Conservation (phyloP, 192 early-diverging fungal species). For the Phycomyces blakesleeanus region DNA sequence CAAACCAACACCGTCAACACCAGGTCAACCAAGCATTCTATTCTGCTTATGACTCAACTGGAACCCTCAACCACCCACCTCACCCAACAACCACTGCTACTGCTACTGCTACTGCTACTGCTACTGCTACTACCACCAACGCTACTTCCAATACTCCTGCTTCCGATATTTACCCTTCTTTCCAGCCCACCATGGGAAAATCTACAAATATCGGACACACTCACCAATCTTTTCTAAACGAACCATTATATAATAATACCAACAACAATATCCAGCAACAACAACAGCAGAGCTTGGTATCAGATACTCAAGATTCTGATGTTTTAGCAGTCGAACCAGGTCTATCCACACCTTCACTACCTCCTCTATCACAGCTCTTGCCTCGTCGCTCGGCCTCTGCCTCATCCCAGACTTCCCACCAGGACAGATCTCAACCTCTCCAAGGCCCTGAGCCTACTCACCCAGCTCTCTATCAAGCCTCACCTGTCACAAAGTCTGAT, state of each 20-base stretch:
- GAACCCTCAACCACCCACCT: background rate
- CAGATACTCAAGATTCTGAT: background rate
- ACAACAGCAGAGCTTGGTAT: too few relatives aligned
- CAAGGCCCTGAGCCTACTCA: background rate
- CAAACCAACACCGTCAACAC: background rate
- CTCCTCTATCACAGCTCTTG: slow-evolving; percentile 20
- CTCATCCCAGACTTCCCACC: background rate
- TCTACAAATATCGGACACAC: background rate
- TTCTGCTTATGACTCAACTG: background rate
- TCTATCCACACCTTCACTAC: slow-evolving; percentile 7
- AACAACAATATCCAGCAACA: too few relatives aligned
- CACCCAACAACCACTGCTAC: too few relatives aligned
- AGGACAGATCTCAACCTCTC: background rate
- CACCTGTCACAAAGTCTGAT: background rate
- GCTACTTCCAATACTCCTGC: too few relatives aligned
- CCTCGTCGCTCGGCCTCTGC: slow-evolving; percentile 4
- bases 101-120: too few relatives aligned
- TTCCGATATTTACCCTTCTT: background rate
- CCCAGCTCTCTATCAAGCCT: background rate
- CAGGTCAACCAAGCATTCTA: background rate
- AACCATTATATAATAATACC: background rate
- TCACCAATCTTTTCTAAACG: background rate
- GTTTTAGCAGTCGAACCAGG: background rate
- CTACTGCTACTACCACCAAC: too few relatives aligned
- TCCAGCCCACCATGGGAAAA: background rate